A percentile compares a stretch with the other conserved stretches of the same genome.
These are phyloP conservation scores for Monotropa hypopitys DNA, from an alignment of 179 eudicot genomes.

Conservation along the genomic window DNA sequence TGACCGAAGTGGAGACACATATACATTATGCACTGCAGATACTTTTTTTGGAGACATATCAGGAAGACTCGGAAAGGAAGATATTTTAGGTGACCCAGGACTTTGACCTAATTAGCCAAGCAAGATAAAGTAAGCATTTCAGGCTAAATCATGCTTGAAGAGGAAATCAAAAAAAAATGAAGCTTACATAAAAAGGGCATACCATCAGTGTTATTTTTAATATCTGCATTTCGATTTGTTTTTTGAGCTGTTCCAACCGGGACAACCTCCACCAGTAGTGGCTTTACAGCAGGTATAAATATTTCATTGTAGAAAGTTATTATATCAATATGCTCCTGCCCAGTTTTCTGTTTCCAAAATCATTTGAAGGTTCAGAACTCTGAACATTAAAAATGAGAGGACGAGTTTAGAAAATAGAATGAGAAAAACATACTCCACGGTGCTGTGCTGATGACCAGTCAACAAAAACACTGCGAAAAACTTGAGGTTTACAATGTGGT, in stretches of 20 bases:
- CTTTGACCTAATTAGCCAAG: conserved; percentile 44
- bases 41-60: conserved; percentile 98
- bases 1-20: conserved; percentile 87
- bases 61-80: conserved; percentile 80
- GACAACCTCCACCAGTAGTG: conserved; percentile 71
- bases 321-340: conserved; percentile 80
- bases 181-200: conserved; percentile 6
- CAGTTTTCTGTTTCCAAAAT: conserved; percentile 46
- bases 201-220: conserved; percentile 41
- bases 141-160: background rate
- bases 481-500: conserved; percentile 82
- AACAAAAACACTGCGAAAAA: conserved; percentile 81
- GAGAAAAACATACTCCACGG: conserved; percentile 43
- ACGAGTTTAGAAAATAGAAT: background rate
- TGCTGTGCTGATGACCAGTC: conserved; percentile 62
- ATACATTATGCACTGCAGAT: conserved; percentile 69
- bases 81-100: conserved; percentile 71
- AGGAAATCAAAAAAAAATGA: background rate
- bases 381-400: background rate
- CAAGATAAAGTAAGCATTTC: conserved; percentile 7
- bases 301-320: conserved; percentile 86
- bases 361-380: conserved; percentile 12
- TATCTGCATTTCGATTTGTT: conserved; percentile 31
- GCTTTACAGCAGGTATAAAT: conserved; percentile 79
- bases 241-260: conserved; percentile 33